phyloP scores from a whole-genome alignment of 2,329 filamentous ascomycete species.

The Plectosphaerella sp. region DNA sequence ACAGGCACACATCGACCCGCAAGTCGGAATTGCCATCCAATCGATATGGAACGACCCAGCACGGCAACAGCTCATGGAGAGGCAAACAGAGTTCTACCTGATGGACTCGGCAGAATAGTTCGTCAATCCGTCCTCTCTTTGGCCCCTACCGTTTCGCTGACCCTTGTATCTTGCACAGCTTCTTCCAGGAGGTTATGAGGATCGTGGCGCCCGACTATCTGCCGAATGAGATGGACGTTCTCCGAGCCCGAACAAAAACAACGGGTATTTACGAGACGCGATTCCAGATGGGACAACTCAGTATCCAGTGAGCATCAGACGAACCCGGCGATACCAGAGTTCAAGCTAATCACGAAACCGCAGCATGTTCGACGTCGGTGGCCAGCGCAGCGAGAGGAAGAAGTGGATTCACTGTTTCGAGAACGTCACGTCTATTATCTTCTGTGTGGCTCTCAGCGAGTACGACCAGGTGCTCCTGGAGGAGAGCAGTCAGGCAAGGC shows the following conservation, averaged over 20 bases:
- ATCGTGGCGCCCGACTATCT: constrained; percentile 84
- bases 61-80: constrained; percentile 78
- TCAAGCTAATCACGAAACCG: constrained; percentile 17
- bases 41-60: constrained; percentile 88
- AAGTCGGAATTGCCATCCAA: constrained; percentile 77
- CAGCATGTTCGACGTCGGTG: constrained; percentile 99
- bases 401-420: constrained; percentile 99
- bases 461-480: constrained; percentile 97
- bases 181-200: constrained; percentile 87
- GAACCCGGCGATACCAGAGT: neutral
- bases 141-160: constrained; percentile 13
- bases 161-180: constrained; percentile 50
- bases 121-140: constrained; percentile 25
- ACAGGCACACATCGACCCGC: constrained; percentile 74
- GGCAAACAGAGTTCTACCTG: constrained; percentile 95
- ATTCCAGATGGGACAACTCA: constrained; percentile 97
- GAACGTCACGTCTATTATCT: constrained; percentile 98
- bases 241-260: constrained; percentile 94
- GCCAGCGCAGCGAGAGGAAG: constrained; percentile 94
- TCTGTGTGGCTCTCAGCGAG: constrained; percentile 95
- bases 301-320: constrained; percentile 76
- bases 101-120: constrained; percentile 99
- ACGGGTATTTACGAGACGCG: constrained; percentile 98
- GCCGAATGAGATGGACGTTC: constrained; percentile 89
- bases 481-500: constrained; percentile 86